phyloP scores from a whole-genome alignment of 2,329 filamentous ascomycete species.

The Ascochyta rabiei region DNA sequence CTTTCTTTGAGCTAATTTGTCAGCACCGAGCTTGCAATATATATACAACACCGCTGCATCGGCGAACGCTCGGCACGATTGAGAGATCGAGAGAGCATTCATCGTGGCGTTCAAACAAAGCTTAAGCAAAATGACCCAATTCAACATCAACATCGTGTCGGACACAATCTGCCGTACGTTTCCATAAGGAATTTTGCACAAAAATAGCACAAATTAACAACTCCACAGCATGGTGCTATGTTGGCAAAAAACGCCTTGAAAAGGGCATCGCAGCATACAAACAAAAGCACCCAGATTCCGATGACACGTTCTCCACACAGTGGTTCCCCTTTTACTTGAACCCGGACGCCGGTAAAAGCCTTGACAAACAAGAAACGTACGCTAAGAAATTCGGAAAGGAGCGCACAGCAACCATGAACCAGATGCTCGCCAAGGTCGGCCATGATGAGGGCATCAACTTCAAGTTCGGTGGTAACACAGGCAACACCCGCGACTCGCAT shows the following conservation, averaged over 20 bases:
- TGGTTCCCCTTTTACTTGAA: conserved; percentile 86
- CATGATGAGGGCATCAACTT: conserved; percentile 74
- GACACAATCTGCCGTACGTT: conserved; percentile 77
- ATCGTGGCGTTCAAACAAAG: conserved; percentile 44
- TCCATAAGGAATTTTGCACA: conserved; percentile 1
- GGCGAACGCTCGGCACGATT: conserved; percentile 4
- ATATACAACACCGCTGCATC: conserved; percentile 9
- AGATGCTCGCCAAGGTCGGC: conserved; percentile 64
- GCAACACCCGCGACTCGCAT: conserved; percentile 81
- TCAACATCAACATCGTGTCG: conserved; percentile 75
- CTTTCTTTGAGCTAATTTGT: conserved; percentile 27
- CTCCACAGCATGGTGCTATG: conserved; percentile 62
- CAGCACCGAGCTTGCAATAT: conserved; percentile 26
- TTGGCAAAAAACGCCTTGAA: conserved; percentile 77
- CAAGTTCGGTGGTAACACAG: conserved; percentile 71
- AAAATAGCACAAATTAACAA: neutral
- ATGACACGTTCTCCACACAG: conserved; percentile 73
- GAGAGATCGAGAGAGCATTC: conserved; percentile 15
- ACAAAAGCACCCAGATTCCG: conserved; percentile 62
- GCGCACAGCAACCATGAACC: conserved; percentile 62
- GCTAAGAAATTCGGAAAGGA: conserved; percentile 68
- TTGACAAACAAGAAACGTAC: conserved; percentile 64
- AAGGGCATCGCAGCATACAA: conserved; percentile 72
- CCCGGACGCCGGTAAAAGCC: conserved; percentile 63
- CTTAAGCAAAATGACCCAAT: conserved; percentile 56